phyloP scores from a whole-genome alignment of 2,329 filamentous ascomycete species.

The Ramularia endophylla region DNA sequence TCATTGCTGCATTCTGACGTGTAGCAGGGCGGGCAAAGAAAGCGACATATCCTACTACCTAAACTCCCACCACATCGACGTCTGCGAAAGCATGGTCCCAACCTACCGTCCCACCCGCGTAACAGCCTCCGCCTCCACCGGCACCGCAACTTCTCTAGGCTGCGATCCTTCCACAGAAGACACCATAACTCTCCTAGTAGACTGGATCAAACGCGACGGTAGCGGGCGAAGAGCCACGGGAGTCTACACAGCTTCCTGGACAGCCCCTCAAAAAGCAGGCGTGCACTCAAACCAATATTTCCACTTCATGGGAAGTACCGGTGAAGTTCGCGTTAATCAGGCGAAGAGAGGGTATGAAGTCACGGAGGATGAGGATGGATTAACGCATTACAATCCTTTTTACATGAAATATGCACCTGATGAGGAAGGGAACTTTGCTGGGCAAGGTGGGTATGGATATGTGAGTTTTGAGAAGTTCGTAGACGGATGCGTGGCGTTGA shows the following conservation, averaged over 20 bases:
- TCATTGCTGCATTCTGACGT: too few relatives aligned
- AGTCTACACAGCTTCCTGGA: conserved; percentile 93
- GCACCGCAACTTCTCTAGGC: conserved; percentile 70
- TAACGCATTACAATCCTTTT: conserved; percentile 72
- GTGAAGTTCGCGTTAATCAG: conserved; percentile 86
- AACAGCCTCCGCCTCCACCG: conserved; percentile 69
- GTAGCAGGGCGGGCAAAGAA: conserved; percentile 62
- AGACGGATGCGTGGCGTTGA: conserved; percentile 73
- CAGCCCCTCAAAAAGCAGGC: conserved; percentile 82
- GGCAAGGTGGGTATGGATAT: conserved; percentile 89
- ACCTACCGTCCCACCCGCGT: conserved; percentile 69
- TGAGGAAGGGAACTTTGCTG: conserved; percentile 79
- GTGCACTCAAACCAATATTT: conserved; percentile 98
- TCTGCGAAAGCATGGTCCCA: conserved; percentile 86
- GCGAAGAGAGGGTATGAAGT: conserved; percentile 93
- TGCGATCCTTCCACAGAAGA: conserved; percentile 81
- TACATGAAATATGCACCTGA: conserved; percentile 25
- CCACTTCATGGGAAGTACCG: conserved; percentile 80
- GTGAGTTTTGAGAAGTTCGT: conserved; percentile 95
- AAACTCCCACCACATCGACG: conserved; percentile 90
- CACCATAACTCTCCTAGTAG: conserved; percentile 84
- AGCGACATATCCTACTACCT: conserved; percentile 95
- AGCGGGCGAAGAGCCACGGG: conserved; percentile 68
- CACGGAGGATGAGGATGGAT: conserved; percentile 66
- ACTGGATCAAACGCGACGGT: conserved; percentile 72